Conservation (phyloP, 768 basidiomycete genomes). For the Lepiota venenata region DNA sequence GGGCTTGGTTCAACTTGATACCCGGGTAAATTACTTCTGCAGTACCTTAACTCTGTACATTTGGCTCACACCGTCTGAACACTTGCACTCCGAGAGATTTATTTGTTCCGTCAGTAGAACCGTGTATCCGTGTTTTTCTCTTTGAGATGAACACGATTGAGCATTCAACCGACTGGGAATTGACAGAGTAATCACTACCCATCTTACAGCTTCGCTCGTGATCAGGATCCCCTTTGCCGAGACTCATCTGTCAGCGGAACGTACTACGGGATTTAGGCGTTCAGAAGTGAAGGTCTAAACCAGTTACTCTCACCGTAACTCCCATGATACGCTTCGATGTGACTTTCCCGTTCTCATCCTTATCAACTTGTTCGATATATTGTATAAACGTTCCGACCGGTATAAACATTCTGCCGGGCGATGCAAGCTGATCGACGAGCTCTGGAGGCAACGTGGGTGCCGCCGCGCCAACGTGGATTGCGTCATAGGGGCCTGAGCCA, state of each 20-base stretch:
- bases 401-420: conserved; percentile 86
- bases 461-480: conserved; percentile 94
- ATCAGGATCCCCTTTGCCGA: conserved; percentile 1
- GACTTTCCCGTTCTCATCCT: conserved; percentile 66
- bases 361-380: conserved; percentile 76
- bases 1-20: too few species aligned
- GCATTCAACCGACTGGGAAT: too few species aligned
- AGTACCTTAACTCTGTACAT: too few species aligned
- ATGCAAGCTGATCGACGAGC: conserved; percentile 75
- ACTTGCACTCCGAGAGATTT: too few species aligned
- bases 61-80: too few species aligned
- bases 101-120: too few species aligned
- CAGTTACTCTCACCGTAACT: conserved; percentile 63
- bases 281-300: conserved; percentile 8
- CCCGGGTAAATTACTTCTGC: too few species aligned
- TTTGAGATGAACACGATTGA: too few species aligned
- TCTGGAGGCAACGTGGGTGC: conserved; percentile 67
- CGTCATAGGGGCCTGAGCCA: conserved; percentile 61
- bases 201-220: neutral
- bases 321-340: conserved; percentile 67
- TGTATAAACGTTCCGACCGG: conserved; percentile 71
- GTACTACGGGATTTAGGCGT: conserved; percentile 8
- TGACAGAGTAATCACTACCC: neutral
- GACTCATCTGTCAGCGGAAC: conserved; percentile 16
- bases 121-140: too few species aligned